Evolutionary conservation across 2,329 filamentous ascomycete genomes (phyloP).

Genomic region (Chaetomiaceae sp.): DNA sequence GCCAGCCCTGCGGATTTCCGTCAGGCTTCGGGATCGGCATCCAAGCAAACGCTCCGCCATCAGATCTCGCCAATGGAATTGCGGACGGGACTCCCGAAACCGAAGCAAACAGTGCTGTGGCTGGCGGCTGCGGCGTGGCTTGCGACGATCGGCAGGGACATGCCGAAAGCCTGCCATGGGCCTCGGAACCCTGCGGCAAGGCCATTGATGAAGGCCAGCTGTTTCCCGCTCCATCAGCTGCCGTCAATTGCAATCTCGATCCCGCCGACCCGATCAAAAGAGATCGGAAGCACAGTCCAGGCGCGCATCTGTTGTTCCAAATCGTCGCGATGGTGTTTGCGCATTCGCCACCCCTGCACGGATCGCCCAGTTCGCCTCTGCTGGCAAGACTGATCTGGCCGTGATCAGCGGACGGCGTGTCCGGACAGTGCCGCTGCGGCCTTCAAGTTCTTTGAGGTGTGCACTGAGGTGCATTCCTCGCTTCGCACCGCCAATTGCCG

Average conservation of each 20-base stretch:
- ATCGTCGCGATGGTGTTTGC: no score
- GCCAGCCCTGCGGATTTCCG: background rate
- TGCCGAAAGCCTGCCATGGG: background rate
- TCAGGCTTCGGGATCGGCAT: no score
- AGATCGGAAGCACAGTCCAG: no score
- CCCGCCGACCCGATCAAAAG: no score
- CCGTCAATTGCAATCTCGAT: no score
- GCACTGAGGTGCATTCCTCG: background rate
- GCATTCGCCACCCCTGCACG: no score
- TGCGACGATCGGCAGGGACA: background rate
- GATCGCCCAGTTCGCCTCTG: background rate
- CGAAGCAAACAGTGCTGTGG: background rate
- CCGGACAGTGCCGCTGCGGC: no score
- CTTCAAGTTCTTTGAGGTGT: background rate
- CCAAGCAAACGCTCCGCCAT: background rate
- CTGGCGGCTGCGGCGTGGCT: background rate
- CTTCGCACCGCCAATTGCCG: background rate
- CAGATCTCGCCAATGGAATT: background rate
- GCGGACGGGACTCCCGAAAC: background rate
- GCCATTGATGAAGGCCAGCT: no score
- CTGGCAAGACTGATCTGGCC: background rate
- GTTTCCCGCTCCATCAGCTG: no score
- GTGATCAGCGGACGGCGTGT: no score
- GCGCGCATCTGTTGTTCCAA: no score
- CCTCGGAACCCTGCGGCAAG: no score